A percentile compares a stretch with the other conserved stretches of the same genome.
These are phyloP conservation scores for Eucalyptus cloeziana DNA, from an alignment of 345 rosid genomes.

Conservation along the genomic window DNA sequence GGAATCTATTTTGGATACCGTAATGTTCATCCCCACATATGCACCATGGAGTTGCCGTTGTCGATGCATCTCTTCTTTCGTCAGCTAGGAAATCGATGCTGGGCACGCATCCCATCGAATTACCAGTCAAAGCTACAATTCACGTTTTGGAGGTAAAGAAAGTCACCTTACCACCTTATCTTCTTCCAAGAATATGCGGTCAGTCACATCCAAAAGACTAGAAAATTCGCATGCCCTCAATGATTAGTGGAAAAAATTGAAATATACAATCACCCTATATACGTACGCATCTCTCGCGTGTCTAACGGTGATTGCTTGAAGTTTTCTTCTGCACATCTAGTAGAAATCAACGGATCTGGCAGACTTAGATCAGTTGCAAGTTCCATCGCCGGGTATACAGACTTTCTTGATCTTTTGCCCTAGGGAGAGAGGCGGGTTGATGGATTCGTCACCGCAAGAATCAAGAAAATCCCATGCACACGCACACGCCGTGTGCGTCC, in stretches of 20 bases:
- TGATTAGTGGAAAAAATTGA: background rate
- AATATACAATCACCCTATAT: background rate
- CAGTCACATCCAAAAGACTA: background rate
- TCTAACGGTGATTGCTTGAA: background rate
- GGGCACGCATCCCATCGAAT: background rate
- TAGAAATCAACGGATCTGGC: background rate
- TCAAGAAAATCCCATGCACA: background rate
- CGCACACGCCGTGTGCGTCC: constrained; percentile 13
- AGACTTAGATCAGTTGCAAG: background rate
- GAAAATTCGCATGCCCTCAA: background rate
- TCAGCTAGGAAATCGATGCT: background rate
- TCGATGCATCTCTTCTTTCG: background rate
- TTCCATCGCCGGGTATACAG: background rate
- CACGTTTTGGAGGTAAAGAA: background rate
- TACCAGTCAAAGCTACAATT: background rate
- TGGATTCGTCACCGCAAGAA: background rate
- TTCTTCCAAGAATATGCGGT: background rate
- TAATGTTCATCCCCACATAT: background rate
- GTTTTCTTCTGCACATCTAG: background rate
- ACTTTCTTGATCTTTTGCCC: background rate
- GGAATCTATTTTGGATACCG: background rate
- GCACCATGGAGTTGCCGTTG: background rate
- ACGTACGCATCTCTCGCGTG: background rate
- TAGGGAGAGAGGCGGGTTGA: background rate
- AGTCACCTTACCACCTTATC: background rate